These are phyloP conservation scores for Neopestalotiopsis clavispora DNA, from an alignment of 2,329 filamentous ascomycete species.

Conservation along the genomic window DNA sequence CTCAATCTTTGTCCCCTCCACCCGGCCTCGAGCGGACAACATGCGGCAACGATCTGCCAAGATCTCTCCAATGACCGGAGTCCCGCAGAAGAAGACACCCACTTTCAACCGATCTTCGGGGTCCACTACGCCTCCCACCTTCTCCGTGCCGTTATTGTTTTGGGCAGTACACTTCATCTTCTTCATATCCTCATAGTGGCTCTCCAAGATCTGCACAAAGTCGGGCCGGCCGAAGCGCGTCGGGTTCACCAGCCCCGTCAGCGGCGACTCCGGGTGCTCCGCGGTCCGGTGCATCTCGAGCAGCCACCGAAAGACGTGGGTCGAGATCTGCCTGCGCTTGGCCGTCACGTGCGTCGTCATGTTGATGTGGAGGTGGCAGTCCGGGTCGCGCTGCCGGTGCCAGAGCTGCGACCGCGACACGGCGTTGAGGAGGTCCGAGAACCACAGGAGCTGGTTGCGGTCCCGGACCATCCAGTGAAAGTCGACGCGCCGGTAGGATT, in stretches of 20 bases:
- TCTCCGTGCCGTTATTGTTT: not conserved
- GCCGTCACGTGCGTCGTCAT: slow-evolving; percentile 62
- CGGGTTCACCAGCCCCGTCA: slow-evolving; percentile 58
- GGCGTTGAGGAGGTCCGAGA: slow-evolving; percentile 59
- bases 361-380: slow-evolving; percentile 52
- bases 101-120: slow-evolving; percentile 48
- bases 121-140: slow-evolving; percentile 22
- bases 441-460: slow-evolving; percentile 60
- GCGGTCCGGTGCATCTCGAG: slow-evolving; percentile 60
- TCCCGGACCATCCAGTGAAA: slow-evolving; percentile 67
- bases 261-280: slow-evolving; percentile 53
- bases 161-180: slow-evolving; percentile 29
- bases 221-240: slow-evolving; percentile 61
- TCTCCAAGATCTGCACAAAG: slow-evolving; percentile 55
- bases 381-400: slow-evolving; percentile 39
- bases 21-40: slow-evolving; percentile 53
- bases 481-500: slow-evolving; percentile 53
- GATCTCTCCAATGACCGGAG: slow-evolving; percentile 59
- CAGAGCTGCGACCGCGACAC: slow-evolving; percentile 44
- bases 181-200: slow-evolving; percentile 59
- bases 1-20: slow-evolving; percentile 56
- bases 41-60: slow-evolving; percentile 58
- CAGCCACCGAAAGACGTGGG: slow-evolving; percentile 60
- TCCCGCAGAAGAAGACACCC: slow-evolving; percentile 62
- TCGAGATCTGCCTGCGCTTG: slow-evolving; percentile 56